Conservation (phyloP, 345 rosid genomes). For the Populus euphratica region DNA sequence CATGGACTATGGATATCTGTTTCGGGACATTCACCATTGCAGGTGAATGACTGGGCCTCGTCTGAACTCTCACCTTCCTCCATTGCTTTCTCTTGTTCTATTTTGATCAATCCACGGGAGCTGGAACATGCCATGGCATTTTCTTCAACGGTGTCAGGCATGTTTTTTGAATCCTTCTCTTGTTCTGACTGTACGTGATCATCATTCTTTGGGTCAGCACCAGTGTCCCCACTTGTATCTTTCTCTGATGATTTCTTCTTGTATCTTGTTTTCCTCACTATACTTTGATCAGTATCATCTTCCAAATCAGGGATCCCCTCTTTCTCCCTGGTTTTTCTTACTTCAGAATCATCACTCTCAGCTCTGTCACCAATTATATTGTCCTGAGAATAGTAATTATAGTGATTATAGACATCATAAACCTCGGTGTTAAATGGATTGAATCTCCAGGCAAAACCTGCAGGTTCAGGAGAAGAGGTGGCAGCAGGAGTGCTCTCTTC, state of each 20-base stretch:
- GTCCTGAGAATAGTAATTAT: background rate
- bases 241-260: background rate
- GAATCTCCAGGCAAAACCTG: no score
- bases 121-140: background rate
- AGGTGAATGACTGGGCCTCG: background rate
- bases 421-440: no score
- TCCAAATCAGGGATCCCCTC: slow-evolving; percentile 33
- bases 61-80: background rate
- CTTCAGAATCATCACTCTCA: slow-evolving; percentile 1
- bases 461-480: no score
- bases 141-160: background rate
- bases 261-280: background rate
- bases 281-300: background rate
- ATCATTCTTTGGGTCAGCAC: background rate
- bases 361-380: background rate
- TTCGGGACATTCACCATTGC: no score
- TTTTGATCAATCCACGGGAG: background rate
- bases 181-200: background rate
- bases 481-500: no score
- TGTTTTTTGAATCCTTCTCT: background rate
- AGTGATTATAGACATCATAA: no score
- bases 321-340: slow-evolving; percentile 24
- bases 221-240: background rate
- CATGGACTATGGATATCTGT: background rate
- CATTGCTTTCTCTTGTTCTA: background rate